These are phyloP conservation scores for Elaeis guineensis DNA, from an alignment of 176 grass and related monocot species.

Conservation along the genomic window DNA sequence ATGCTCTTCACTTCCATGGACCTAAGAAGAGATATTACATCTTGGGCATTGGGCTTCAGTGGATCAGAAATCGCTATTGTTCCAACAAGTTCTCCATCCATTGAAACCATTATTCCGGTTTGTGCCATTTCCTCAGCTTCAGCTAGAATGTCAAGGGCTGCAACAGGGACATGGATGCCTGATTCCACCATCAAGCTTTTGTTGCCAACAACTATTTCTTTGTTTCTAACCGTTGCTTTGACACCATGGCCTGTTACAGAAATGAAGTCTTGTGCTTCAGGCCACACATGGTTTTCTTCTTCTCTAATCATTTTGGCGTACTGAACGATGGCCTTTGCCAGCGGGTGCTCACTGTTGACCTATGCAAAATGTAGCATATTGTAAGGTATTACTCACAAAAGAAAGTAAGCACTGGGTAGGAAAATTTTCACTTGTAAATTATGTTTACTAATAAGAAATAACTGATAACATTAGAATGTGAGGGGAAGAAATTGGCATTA, in stretches of 20 bases:
- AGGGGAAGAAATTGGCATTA: too few species aligned
- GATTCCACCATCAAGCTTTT: slow-evolving; percentile 70
- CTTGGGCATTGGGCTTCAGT: slow-evolving; percentile 56
- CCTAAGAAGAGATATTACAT: slow-evolving; percentile 75
- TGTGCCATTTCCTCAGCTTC: slow-evolving; percentile 69
- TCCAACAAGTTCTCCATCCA: slow-evolving; percentile 53
- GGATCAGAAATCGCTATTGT: slow-evolving; percentile 83
- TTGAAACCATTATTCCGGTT: slow-evolving; percentile 66
- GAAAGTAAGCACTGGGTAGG: too few species aligned
- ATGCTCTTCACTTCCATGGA: slow-evolving; percentile 89
- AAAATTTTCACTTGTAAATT: too few species aligned
- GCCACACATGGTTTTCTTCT: slow-evolving; percentile 54
- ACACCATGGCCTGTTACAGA: slow-evolving; percentile 74
- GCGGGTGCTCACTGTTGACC: slow-evolving; percentile 91
- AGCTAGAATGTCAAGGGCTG: slow-evolving; percentile 56
- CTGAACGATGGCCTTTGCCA: slow-evolving; percentile 75
- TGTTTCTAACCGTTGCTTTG: slow-evolving; percentile 40
- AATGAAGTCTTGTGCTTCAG: slow-evolving; percentile 67
- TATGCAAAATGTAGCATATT: slow-evolving; percentile 15
- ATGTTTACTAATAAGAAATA: too few species aligned
- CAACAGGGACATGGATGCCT: slow-evolving; percentile 40
- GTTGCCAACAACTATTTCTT: slow-evolving; percentile 60
- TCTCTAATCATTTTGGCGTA: slow-evolving; percentile 51
- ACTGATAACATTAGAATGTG: too few species aligned
- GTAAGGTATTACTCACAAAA: too few species aligned